A percentile compares a stretch with the other conserved stretches of the same genome.
phyloP scores from a whole-genome alignment of 352 stramenopile species.

The Phytopythium litorale region DNA sequence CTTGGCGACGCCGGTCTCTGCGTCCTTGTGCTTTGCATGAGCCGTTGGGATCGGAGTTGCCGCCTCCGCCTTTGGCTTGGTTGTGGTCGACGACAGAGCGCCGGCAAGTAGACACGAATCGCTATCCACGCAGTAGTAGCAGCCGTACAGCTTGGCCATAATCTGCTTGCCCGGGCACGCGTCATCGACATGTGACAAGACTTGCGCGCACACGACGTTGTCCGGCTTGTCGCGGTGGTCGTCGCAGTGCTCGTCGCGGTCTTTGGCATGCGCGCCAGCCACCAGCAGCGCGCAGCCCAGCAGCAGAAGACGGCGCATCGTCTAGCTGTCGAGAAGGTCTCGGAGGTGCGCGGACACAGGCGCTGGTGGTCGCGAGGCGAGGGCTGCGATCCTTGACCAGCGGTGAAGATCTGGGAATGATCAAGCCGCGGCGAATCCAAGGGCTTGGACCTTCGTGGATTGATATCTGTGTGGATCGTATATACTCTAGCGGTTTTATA shows the following conservation, averaged over 20 bases:
- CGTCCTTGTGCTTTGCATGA: not conserved
- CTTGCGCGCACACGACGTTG: not conserved
- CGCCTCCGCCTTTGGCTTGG: not conserved
- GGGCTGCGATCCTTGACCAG: conserved; percentile 1
- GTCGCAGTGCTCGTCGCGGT: not conserved
- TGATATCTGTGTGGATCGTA: not conserved
- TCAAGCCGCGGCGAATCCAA: not conserved
- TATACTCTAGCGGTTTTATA: not conserved
- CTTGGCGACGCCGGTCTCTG: not conserved
- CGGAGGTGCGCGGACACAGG: not conserved
- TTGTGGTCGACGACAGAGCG: not conserved
- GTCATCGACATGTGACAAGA: not conserved
- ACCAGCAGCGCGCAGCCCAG: conserved; percentile 2
- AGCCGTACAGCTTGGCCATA: conserved; percentile 42
- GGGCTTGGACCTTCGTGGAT: not conserved
- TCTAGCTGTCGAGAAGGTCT: not conserved
- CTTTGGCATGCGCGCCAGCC: not conserved
- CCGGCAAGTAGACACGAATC: conserved; percentile 16
- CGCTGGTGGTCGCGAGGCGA: not conserved
- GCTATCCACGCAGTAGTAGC: conserved; percentile 41
- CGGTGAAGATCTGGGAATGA: not conserved
- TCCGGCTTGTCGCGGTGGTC: not conserved
- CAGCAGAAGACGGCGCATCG: not conserved
- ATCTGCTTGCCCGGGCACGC: conserved; percentile 7
- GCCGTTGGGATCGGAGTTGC: not conserved